Base-by-base conservation (phyloP, 2,329 filamentous ascomycete genomes). In the Pseudopithomyces maydicus region DNA sequence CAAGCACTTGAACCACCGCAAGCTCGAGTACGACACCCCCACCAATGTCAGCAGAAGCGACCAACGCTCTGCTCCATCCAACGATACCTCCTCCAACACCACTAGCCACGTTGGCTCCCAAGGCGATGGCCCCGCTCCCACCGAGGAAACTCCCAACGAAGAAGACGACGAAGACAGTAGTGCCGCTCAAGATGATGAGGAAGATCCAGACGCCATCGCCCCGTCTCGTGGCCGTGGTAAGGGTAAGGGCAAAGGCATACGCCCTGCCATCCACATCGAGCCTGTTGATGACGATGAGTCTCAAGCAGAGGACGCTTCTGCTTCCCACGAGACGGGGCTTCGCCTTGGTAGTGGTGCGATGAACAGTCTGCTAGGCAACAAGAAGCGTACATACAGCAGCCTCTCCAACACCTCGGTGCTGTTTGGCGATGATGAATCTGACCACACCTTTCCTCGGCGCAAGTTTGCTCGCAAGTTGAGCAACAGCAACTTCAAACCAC, bases 301-400 rank as follows among this genome's bases (percentile, higher is more conserved):
- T 55, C 65, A 69, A 38, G 68, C 70, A 46, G 66, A 74, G 17
- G 63, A 72, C n/a, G 70, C 73, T 42, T 57, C 55, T 46, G 56
- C 61, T 54, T 66, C 65, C 55, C 60, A 59, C 55, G 71, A 64
- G 60, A 66, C 65, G 63, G 73, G 71, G 66, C 72, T 66, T 51
- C 59, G 63, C 14, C 58, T 63, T 52, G 67, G 63, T 62, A 74
- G 73, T 52, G 63, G 69, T 26, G 64, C 66, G 15, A 62, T 69
- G 52, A 70, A 66, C 41, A 66, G 70, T 19, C 53, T 70, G 42
- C 62, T 70, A 20, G 63, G 61, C 44, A 70, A 69, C 61, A 77
- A 76, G 61, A 77, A 77, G 56, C 74, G 75, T 44, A 74, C 73
- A 26, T 73, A 69, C 58, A 78, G 75, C 67, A 75, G 73, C 48